Percentiles rank a stretch among this genome's conserved stretches.
phyloP scores from a whole-genome alignment of 2,329 filamentous ascomycete genomes.

The Ramichloridium luteum region DNA sequence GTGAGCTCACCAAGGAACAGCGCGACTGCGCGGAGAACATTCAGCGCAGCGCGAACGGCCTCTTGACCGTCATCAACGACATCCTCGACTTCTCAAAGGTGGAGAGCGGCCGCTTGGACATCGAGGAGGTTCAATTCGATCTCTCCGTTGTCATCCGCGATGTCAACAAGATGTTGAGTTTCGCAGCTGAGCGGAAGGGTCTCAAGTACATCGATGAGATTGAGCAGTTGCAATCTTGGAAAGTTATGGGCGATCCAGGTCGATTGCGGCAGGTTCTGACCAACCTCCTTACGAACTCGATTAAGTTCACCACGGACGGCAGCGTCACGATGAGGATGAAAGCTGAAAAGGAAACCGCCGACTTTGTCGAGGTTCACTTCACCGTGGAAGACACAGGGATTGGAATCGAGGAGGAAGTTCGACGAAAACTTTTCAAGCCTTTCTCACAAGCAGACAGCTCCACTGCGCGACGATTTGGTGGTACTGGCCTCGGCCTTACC shows the following conservation, averaged over 20 bases:
- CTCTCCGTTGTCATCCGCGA: constrained; percentile 62
- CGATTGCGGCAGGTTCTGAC: constrained; percentile 73
- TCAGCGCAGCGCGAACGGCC: constrained; percentile 63
- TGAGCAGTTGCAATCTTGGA: constrained; percentile 49
- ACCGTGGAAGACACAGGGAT: constrained; percentile 68
- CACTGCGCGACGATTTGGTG: constrained; percentile 65
- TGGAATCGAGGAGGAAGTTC: constrained; percentile 66
- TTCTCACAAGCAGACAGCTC: constrained; percentile 75
- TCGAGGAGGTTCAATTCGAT: constrained; percentile 71
- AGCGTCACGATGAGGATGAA: constrained; percentile 54
- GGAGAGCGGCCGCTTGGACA: constrained; percentile 62
- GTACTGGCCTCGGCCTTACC: constrained; percentile 64
- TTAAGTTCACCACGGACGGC: constrained; percentile 61
- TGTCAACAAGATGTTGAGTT: constrained; percentile 76
- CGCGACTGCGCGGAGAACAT: constrained; percentile 66
- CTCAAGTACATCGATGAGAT: constrained; percentile 58
- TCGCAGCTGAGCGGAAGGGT: constrained; percentile 69
- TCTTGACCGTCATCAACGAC: constrained; percentile 82
- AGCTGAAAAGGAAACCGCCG: constrained; percentile 51
- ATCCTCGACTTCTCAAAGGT: constrained; percentile 77
- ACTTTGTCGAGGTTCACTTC: constrained; percentile 57
- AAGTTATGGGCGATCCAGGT: constrained; percentile 78
- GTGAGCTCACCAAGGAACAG: constrained; percentile 51
- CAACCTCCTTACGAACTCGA: constrained; percentile 64
- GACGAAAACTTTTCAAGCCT: constrained; percentile 61